Evolutionary conservation across 345 rosid genomes (phyloP).

Genomic region (Syzygium jambos): DNA sequence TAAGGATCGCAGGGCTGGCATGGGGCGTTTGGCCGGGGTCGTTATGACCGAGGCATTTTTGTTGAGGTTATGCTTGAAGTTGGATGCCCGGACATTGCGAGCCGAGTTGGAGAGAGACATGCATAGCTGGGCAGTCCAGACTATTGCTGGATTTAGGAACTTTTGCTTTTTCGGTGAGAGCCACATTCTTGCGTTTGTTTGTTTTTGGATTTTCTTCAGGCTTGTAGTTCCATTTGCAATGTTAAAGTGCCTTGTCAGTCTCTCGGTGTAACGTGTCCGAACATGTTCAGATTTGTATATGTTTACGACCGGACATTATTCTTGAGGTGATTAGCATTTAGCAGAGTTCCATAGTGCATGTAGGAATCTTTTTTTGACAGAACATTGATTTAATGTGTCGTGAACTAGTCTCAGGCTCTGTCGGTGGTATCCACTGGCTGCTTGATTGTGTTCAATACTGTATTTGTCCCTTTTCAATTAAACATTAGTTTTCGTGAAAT

Average conservation of each 20-base stretch:
- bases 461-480: background rate
- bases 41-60: conserved; percentile 58
- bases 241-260: background rate
- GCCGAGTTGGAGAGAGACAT: conserved; percentile 35
- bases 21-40: conserved; percentile 53
- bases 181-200: background rate
- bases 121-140: conserved; percentile 26
- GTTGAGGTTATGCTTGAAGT: conserved; percentile 50
- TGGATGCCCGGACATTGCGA: conserved; percentile 13
- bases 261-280: background rate
- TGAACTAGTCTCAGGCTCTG: background rate
- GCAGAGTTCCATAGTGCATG: background rate
- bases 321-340: background rate
- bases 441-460: background rate
- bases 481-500: background rate
- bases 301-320: background rate
- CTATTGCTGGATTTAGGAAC: conserved; percentile 38
- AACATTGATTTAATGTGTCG: background rate
- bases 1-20: conserved; percentile 24
- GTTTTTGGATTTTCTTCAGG: background rate
- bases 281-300: background rate
- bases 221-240: background rate
- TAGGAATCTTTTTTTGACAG: background rate
- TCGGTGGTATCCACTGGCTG: background rate
- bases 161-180: conserved; percentile 51